Percentiles rank a stretch among this genome's conserved stretches.
phyloP scores from a whole-genome alignment of 345 rosid species.

The Rhodomyrtus tomentosa region DNA sequence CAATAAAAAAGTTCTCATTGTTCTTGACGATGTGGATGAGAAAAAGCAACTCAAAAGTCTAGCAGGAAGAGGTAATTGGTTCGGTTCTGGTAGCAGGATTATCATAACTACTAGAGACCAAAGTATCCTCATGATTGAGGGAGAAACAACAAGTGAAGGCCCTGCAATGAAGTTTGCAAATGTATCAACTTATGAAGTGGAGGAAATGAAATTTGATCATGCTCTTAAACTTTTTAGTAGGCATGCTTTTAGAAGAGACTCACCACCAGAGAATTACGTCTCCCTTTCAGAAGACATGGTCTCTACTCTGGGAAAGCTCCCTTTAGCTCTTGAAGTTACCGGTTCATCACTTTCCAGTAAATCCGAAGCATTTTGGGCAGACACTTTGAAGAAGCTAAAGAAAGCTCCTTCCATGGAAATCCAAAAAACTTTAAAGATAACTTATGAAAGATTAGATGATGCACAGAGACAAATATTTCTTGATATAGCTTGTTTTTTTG shows the following conservation, averaged over 20 bases:
- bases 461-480: neutral
- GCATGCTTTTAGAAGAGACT: neutral
- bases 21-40: rapidly evolving
- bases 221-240: neutral
- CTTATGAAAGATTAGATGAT: neutral
- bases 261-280: rapidly evolving
- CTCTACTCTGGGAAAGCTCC: neutral
- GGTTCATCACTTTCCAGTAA: rapidly evolving
- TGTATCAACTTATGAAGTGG: rapidly evolving
- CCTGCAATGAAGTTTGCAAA: neutral
- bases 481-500: neutral
- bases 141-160: neutral
- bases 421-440: neutral
- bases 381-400: neutral
- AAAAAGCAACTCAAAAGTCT: neutral
- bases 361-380: rapidly evolving
- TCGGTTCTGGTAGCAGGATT: rapidly evolving
- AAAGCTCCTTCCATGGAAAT: neutral
- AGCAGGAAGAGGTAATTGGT: neutral
- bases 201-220: rapidly evolving
- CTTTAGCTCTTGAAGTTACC: neutral
- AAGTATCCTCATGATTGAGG: rapidly evolving
- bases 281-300: rapidly evolving
- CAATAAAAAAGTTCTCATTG: neutral
- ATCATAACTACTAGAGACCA: neutral